Evolutionary conservation across 495 filamentous ascomycete genomes (phyloP), one percentile per base, ranked within the genome.

Genomic region (Neurospora sp.): DNA sequence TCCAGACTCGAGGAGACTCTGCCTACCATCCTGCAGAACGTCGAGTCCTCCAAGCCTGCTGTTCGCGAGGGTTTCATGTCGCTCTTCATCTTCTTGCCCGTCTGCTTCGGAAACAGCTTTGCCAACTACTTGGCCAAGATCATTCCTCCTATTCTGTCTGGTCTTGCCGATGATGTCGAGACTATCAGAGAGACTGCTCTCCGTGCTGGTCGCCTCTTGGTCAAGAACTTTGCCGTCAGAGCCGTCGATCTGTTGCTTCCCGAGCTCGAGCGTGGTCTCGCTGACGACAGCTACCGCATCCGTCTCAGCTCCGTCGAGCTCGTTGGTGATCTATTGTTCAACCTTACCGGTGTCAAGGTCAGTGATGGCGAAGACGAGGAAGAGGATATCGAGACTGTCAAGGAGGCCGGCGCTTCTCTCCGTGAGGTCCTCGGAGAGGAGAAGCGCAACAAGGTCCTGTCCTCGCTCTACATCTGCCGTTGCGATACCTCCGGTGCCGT

Each of bases 11-110:
- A 99, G 83, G 96, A 98, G 83, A 99, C 94, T 3, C 83, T 99
- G 71, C 96, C 96, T 69, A 98, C 96, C 8, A 97, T 99, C 74
- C 83, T 99, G 37, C 96, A 99, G 79, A 99, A 99, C 76, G 94
- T 96, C 70, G 89, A 92, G 75, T 98, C 96, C 78, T 87, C 93
- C 70, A 98, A 97, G 81, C 82, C 96, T 23, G 87, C 93, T 75
- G 93, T 98, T 73, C 90, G 96, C 74, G 96, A 99, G 86, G 96
- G 96, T 42, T 99, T 98, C 86, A 99, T 99, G 96, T 97, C 96
- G 38, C 88, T 99, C 48, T 99, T 99, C 83, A 98, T 99, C 76
- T 99, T 97, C 87, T 89, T 99, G 83, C 96, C 96, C 20, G 96
- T 96, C 72, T 99, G 96, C 83, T 99, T 99, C 79, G 96, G 96